Percentiles rank a stretch among this genome's conserved stretches.
phyloP scores from a whole-genome alignment of 768 basidiomycete species.

The Chalciporus pseudorubinellus region DNA sequence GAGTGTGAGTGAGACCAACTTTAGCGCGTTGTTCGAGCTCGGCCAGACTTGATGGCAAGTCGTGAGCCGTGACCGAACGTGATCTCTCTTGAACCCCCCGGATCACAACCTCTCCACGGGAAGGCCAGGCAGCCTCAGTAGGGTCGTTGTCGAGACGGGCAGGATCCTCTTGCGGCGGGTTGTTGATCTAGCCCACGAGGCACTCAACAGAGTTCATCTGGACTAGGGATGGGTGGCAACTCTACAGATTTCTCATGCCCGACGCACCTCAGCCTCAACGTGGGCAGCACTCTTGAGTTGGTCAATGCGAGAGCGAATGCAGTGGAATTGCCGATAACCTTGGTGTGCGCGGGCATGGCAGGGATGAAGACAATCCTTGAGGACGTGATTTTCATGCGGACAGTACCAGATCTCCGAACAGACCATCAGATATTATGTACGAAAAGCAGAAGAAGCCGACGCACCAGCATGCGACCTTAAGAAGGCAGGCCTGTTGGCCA shows the following conservation, averaged over 20 bases:
- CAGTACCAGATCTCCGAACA: constrained; percentile 28
- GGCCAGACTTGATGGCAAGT: no score
- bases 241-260: no score
- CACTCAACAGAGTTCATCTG: constrained; percentile 29
- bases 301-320: constrained; percentile 31
- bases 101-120: constrained; percentile 62
- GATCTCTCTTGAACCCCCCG: no score
- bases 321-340: constrained; percentile 19
- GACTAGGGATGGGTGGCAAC: no score
- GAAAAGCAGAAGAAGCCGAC: no score
- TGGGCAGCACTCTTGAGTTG: constrained; percentile 26
- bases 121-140: constrained; percentile 19
- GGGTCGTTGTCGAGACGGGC: constrained; percentile 22
- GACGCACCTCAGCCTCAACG: constrained; percentile 23
- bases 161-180: constrained; percentile 24
- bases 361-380: constrained; percentile 25
- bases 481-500: constrained; percentile 30
- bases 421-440: no score
- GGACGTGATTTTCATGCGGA: constrained; percentile 31
- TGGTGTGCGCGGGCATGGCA: constrained; percentile 28
- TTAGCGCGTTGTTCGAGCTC: no score
- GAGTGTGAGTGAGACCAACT: no score
- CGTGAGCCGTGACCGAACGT: no score
- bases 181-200: constrained; percentile 24
- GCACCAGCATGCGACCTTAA: constrained; percentile 18